Base-by-base conservation (phyloP, 2,329 filamentous ascomycete species). In the Fusarium siculi region DNA sequence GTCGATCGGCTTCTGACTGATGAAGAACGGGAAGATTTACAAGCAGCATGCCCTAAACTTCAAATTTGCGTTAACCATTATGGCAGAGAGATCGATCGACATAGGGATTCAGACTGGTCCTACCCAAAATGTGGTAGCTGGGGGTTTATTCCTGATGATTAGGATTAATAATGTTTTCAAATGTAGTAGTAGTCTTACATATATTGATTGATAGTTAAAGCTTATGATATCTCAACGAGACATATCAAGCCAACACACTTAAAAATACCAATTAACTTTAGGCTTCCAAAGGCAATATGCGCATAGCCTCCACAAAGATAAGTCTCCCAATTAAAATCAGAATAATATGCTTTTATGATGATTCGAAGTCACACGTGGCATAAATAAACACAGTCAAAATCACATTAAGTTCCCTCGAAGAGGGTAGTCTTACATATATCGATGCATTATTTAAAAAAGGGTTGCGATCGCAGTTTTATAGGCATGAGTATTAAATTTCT, bases 31-130 rank as follows among this genome's bases (percentile, higher is more conserved):
- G 30, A 34, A 14, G 11, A 14, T 18, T 9, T 50, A 50, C 30
- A 14, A 3, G 21, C n/a, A 18, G 2, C 30, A 23, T 50, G 28
- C 8, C 47, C 47, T 23, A 15, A 50, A 19, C 47, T 50, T 14
- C 21, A 2, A 7, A 4, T 3, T 6, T 50, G 5, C 21, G n/a
- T 12, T 15, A 12, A 12, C 21, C 2, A 3, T 3, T 23, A 7
- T 7, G 8, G 9, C 23, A 12, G 18, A 2, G 21, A 11, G 25
- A 15, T 7, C 9, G 2, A 15, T 4, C 9, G 21, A 47, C 4
- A 14, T 4, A 28, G 4, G 9, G 11, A 19, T 11, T 46, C 12
- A 12, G 23, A 46, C 23, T 21, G 43, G 43, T 46, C 43, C 2
- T 21, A 19, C 15, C 8, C 7, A 21, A 19, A 14, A 2, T 34